Evolutionary conservation across 2,329 filamentous ascomycete species (phyloP).

Genomic region (Venturia carpophila): DNA sequence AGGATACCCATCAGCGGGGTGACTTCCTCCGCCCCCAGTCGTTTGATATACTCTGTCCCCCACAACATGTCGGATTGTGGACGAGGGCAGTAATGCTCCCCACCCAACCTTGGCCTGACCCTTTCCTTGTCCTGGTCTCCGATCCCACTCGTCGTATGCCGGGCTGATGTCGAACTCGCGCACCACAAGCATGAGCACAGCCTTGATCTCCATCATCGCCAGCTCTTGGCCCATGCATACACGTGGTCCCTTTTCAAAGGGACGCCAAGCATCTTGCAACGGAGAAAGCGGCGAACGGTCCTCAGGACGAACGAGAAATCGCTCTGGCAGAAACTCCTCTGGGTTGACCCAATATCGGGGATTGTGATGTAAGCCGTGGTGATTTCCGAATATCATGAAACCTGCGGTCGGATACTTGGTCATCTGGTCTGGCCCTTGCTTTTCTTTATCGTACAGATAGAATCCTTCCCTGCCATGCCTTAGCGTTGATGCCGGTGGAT

Average conservation of each 20-base stretch:
- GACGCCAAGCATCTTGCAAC: slow-evolving; percentile 38
- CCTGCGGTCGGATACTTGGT: slow-evolving; percentile 22
- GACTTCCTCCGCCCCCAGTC: neutral
- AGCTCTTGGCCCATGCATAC: slow-evolving; percentile 53
- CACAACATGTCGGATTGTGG: neutral
- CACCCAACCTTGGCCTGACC: neutral
- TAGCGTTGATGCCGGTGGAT: slow-evolving; percentile 23
- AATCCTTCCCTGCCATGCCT: neutral
- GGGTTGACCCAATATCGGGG: slow-evolving; percentile 22
- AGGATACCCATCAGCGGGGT: neutral
- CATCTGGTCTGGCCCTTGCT: slow-evolving; percentile 11
- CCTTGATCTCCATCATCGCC: slow-evolving; percentile 46
- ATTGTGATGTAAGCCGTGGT: slow-evolving; percentile 22
- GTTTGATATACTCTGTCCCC: neutral
- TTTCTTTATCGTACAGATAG: neutral
- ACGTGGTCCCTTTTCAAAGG: slow-evolving; percentile 48
- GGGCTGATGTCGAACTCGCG: slow-evolving; percentile 43
- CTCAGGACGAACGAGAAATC: slow-evolving; percentile 18
- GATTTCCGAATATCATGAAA: slow-evolving; percentile 18
- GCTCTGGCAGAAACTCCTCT: slow-evolving; percentile 25
- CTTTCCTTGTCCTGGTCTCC: neutral
- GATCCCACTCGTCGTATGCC: neutral
- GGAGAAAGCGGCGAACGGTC: neutral
- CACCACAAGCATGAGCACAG: slow-evolving; percentile 43
- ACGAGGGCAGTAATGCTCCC: neutral